Percentiles rank a stretch among this genome's conserved stretches.
Conservation (phyloP, 148 eudicot genomes). For the Nepenthes mirabilis region DNA sequence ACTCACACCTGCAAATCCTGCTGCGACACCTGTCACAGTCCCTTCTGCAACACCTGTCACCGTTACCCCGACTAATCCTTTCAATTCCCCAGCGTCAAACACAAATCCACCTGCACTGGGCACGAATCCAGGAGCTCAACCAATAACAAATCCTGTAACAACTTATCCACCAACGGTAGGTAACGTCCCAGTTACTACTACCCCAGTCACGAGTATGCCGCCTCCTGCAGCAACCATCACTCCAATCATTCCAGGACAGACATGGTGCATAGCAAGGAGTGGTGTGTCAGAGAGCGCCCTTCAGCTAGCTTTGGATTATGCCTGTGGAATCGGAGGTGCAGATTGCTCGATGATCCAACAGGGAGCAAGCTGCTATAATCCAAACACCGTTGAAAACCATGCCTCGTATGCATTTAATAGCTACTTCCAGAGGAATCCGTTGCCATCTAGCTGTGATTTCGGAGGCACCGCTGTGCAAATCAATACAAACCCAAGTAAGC, state of each 20-base stretch:
- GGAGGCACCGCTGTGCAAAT: constrained; percentile 62
- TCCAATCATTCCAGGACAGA: constrained; percentile 37
- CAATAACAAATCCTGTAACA: constrained; percentile 12
- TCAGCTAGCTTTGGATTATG: constrained; percentile 74
- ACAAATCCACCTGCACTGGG: constrained; percentile 14
- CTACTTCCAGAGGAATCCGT: constrained; percentile 73
- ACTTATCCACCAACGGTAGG: constrained; percentile 28
- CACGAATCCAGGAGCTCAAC: constrained; percentile 2
- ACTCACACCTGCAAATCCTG: constrained; percentile 18
- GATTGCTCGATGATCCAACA: constrained; percentile 73
- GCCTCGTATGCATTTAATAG: constrained; percentile 89
- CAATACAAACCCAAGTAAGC: constrained; percentile 78
- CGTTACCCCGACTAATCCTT: constrained; percentile 16
- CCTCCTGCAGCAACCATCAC: constrained; percentile 15
- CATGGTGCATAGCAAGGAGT: constrained; percentile 71
- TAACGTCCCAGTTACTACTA: constrained; percentile 26
- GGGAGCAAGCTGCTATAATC: constrained; percentile 66
- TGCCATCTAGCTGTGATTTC: constrained; percentile 71
- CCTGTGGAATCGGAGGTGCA: constrained; percentile 80
- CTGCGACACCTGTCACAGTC: constrained; percentile 14
- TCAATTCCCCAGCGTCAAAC: constrained; percentile 12
- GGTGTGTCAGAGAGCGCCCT: constrained; percentile 41
- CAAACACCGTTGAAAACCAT: constrained; percentile 54
- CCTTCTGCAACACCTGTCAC: constrained; percentile 17
- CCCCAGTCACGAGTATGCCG: constrained; percentile 17